Evolutionary conservation across 1,284 basidiomycete genomes (phyloP), one percentile per base, ranked within the genome.

Genomic region (Irpex lacteus): DNA sequence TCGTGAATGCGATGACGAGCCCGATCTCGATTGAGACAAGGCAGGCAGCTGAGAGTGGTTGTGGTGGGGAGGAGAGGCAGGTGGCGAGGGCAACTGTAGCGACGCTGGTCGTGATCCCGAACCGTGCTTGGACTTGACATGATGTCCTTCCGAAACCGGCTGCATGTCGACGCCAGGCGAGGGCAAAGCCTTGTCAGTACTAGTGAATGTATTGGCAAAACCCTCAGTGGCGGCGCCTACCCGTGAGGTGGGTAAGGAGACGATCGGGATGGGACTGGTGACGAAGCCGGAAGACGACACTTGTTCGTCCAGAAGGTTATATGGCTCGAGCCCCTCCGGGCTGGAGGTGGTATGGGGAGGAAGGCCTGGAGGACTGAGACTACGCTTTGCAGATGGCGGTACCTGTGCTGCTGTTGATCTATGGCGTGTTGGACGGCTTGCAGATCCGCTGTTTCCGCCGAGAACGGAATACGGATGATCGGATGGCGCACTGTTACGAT

Each of bases 31-130:
- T 63, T 59, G 64, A 19, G 67, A 67, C 37, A 60, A 53, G 38
- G 34, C 36, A 36, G 11, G 58, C 50, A 50, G 47, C 56, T 26
- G 63, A 55, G 38, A 50, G 59, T 47, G 56, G 36, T 26, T 47
- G 53, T 26, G 57, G 63, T 36, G 62, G 13, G 67, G 67, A 9
- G 74, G 74, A 9, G 74, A 74, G 54, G 71, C 69, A 26, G 74
- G 73, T 40, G 74, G 74, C 52, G 74, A 74, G 26, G 74, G 74
- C 34, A 74, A 70, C 62, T 74, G 74, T 52, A 72, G 68, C 54
- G 73, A 69, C 21, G 47, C 64, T 11, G 64, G 64, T n/a, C 66
- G 40, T 53, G 66, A 60, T 57, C 19, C 11, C 13, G 56, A 37
- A 5, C 55, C 53, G 6, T 7, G 57, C 19, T 60, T 59, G 40